These are phyloP conservation scores for Ploettnerulaceae sp. DNA, from an alignment of 2,329 filamentous ascomycete species.

Conservation along the genomic window DNA sequence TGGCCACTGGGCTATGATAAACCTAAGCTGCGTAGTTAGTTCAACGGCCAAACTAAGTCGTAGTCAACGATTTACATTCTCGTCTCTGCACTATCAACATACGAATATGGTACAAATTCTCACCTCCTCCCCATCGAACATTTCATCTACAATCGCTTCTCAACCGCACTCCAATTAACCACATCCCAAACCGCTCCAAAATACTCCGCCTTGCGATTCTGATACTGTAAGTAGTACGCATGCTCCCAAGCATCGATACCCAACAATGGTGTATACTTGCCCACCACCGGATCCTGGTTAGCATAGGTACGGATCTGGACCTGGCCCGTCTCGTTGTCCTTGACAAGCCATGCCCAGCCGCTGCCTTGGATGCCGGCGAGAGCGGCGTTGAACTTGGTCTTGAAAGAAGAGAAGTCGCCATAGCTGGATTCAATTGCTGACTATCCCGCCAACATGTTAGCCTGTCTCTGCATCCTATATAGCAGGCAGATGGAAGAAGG, in stretches of 20 bases:
- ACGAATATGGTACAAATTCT: not conserved
- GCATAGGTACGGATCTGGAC: constrained; percentile 65
- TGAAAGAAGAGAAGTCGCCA: constrained; percentile 48
- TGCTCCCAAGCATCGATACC: constrained; percentile 96
- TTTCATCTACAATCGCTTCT: constrained; percentile 69
- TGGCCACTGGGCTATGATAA: no score
- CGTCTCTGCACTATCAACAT: not conserved
- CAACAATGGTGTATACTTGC: constrained; percentile 74
- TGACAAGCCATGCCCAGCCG: constrained; percentile 54
- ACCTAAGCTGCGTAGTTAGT: no score
- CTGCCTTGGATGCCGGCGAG: constrained; percentile 56
- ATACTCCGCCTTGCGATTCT: constrained; percentile 71
- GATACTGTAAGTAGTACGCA: constrained; percentile 86
- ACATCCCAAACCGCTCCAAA: constrained; percentile 74
- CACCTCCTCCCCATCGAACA: constrained; percentile 12
- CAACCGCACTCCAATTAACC: constrained; percentile 84
- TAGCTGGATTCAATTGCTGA: constrained; percentile 38
- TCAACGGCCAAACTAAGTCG: no score
- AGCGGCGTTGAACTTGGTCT: constrained; percentile 54
- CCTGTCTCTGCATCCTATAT: constrained; percentile 1
- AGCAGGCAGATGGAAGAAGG: not conserved
- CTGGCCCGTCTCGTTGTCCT: constrained; percentile 48
- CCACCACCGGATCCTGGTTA: constrained; percentile 87
- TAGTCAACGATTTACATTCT: not conserved
- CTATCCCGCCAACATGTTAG: constrained; percentile 20